Evolutionary conservation across 768 basidiomycete species (phyloP), one percentile per base, ranked within the genome.

Genomic region (Dendrothele bispora): DNA sequence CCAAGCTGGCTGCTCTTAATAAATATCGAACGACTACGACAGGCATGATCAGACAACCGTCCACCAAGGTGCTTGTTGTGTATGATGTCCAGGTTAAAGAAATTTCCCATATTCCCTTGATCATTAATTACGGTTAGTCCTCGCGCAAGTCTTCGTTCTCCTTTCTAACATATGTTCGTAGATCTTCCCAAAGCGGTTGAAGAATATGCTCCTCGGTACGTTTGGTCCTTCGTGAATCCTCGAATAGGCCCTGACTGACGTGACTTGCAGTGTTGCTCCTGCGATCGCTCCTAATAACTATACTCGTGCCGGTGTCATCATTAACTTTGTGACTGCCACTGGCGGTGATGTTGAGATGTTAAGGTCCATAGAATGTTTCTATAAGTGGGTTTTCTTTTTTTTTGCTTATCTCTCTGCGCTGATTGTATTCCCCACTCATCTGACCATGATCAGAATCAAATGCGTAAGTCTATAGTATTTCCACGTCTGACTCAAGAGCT

Each of bases 331-430:
- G 52, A 97, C 95, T 48, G 95, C 95, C 46, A 94, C 93, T 12
- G 94, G 95, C 25, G 95, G 94, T 34, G 95, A 98, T 65, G 95
- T 98, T 46, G 95, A 98, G 72, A 97, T 98, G 94, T 73, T 98
- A 53, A 82, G 95, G 61, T 91, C 90, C 57, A 98, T 98, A 77
- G 95, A 98, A 75, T 95, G 94, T 78, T 95, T 93, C 72, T 98
- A 95, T 79, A 92, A 92, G 91, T 91, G 55, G 55, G 80, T 66
- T 66, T 63, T 25, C 29, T 35, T 15, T 47, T 21, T 30, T 36
- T 29, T 43, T 39, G 26, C 4, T 27, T 20, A 34, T 11, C 38
- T 27, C 35, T 15, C n/a, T 40, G 32, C 29, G 49, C 34, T 26
- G n/a, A 39, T 36, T 25, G 32, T 18, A 7, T 44, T 15, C 27